Evolutionary conservation across 352 stramenopile genomes (phyloP).

Genomic region (Phytopythium aichiense): DNA sequence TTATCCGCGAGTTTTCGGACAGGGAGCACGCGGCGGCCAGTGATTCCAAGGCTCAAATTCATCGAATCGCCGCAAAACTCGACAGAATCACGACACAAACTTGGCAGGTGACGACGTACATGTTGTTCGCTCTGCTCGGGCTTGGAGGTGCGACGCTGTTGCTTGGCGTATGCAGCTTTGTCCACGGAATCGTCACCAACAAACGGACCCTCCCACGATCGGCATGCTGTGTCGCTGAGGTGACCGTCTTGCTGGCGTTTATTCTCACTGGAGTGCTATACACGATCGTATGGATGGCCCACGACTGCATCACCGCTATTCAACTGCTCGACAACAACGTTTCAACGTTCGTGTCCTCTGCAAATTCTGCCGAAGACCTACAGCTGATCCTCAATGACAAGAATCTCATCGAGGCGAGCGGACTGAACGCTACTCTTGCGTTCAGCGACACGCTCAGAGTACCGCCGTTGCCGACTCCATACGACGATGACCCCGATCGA

Average conservation of each 20-base stretch:
- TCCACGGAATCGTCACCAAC: slow-evolving; percentile 32
- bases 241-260: slow-evolving; percentile 37
- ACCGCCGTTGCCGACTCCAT: slow-evolving; percentile 49
- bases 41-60: slow-evolving; percentile 10
- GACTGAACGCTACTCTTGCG: slow-evolving; percentile 30
- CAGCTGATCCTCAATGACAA: slow-evolving; percentile 36
- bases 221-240: slow-evolving; percentile 42
- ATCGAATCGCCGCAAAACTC: slow-evolving; percentile 18
- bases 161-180: slow-evolving; percentile 25
- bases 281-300: slow-evolving; percentile 33
- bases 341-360: slow-evolving; percentile 21
- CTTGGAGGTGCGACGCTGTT: slow-evolving; percentile 23
- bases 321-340: slow-evolving; percentile 33
- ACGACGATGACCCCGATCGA: slow-evolving; percentile 26
- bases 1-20: slow-evolving; percentile 27
- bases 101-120: slow-evolving; percentile 20
- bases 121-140: slow-evolving; percentile 26
- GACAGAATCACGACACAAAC: slow-evolving; percentile 24
- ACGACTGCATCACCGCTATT: slow-evolving; percentile 45
- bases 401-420: slow-evolving; percentile 33
- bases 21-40: slow-evolving; percentile 25
- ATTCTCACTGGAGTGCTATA: slow-evolving; percentile 49
- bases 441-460: slow-evolving; percentile 62
- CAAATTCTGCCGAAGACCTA: slow-evolving; percentile 17
- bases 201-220: slow-evolving; percentile 27